phyloP scores from a whole-genome alignment of 2,329 filamentous ascomycete species.

The Paraconiothyrium brasiliense region DNA sequence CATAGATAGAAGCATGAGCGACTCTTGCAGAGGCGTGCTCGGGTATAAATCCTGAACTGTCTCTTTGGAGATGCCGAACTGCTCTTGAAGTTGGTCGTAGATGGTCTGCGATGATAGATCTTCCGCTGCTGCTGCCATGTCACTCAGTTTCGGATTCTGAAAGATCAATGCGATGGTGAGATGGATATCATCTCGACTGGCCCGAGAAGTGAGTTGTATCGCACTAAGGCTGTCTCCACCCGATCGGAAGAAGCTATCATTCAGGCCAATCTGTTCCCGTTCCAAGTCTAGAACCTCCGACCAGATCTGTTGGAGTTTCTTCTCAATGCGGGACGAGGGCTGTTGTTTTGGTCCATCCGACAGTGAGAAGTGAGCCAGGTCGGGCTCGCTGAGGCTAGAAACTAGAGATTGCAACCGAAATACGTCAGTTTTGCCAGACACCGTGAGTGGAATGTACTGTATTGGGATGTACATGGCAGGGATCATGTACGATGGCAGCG shows the following conservation, averaged over 20 bases:
- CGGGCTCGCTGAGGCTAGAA: background rate
- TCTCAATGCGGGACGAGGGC: conserved; percentile 17
- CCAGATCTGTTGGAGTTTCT: conserved; percentile 21
- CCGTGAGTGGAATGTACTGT: conserved; percentile 43
- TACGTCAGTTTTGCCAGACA: conserved; percentile 48
- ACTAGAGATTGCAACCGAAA: conserved; percentile 33
- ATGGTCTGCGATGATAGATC: background rate
- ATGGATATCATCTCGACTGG: conserved; percentile 2
- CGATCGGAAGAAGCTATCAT: conserved; percentile 50
- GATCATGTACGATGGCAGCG: conserved; percentile 41
- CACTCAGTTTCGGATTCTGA: conserved; percentile 8
- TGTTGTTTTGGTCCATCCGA: conserved; percentile 15
- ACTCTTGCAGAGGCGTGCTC: conserved; percentile 8
- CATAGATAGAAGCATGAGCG: conserved; percentile 45
- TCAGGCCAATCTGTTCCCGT: background rate
- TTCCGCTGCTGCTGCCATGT: conserved; percentile 5
- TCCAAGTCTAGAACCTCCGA: conserved; percentile 21
- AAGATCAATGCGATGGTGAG: conserved; percentile 7
- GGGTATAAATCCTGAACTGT: background rate
- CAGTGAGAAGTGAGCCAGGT: conserved; percentile 6
- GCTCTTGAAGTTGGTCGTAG: conserved; percentile 4
- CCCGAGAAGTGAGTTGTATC: conserved; percentile 31
- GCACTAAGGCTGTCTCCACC: conserved; percentile 54
- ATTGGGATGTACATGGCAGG: conserved; percentile 50
- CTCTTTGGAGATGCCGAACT: background rate